Conservation (phyloP, 2,329 filamentous ascomycete species). For the Xylaria sp. region DNA sequence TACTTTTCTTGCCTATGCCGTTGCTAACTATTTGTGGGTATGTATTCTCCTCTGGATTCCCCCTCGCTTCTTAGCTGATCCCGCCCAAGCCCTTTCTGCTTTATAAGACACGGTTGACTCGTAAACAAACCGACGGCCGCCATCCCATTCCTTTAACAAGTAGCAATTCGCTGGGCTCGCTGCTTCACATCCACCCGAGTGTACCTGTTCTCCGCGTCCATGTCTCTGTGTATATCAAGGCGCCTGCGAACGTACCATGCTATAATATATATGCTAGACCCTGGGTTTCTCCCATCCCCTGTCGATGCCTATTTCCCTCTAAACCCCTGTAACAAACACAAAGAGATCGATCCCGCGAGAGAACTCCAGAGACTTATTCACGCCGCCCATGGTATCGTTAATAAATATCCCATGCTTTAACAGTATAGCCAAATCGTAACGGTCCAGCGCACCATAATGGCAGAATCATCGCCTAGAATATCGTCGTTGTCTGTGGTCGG, state of each 20-base stretch:
- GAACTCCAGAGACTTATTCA: conserved; percentile 15
- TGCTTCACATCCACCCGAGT: conserved; percentile 31
- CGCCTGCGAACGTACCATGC: conserved; percentile 33
- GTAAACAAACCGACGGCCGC: neutral
- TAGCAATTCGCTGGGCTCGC: conserved; percentile 25
- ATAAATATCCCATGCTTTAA: conserved; percentile 13
- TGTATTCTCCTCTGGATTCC: neutral
- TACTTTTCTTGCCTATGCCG: conserved; percentile 2
- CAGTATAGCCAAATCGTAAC: conserved; percentile 19
- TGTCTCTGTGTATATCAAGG: conserved; percentile 32
- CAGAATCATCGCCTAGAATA: conserved; percentile 4
- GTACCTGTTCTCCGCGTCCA: conserved; percentile 13
- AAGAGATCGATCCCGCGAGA: conserved; percentile 22
- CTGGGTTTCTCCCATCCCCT: conserved; percentile 25
- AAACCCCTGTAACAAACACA: conserved; percentile 24
- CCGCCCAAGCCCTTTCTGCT: neutral
- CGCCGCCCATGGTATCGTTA: conserved; percentile 15
- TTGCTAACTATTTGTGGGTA: conserved; percentile 6
- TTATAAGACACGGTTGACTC: neutral
- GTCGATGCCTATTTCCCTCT: conserved; percentile 14
- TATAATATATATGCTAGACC: conserved; percentile 36
- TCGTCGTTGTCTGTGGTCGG: neutral
- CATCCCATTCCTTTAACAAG: conserved; percentile 18
- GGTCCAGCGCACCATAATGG: conserved; percentile 8
- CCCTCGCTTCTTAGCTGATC: neutral